Evolutionary conservation across 2,329 filamentous ascomycete species (phyloP).

Genomic region (Hypoxylon sp.): DNA sequence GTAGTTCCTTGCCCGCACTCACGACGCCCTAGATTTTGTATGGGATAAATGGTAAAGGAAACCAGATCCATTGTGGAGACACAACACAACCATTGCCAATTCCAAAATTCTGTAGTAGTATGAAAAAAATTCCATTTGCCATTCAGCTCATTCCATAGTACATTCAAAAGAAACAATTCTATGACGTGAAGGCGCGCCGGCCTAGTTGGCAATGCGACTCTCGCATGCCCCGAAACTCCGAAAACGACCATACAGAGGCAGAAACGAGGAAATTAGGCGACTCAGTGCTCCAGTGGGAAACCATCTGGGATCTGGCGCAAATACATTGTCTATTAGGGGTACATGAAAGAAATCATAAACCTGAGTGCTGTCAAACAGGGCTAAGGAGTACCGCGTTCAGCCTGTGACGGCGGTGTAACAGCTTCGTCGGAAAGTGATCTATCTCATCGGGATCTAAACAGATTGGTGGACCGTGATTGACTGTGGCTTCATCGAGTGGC

Average conservation of each 20-base stretch:
- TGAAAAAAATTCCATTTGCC: conserved; percentile 34
- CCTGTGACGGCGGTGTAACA: conserved; percentile 45
- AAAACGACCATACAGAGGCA: conserved; percentile 36
- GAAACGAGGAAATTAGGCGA: conserved; percentile 35
- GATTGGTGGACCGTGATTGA: conserved; percentile 45
- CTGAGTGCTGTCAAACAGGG: conserved; percentile 37
- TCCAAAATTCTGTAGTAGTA: conserved; percentile 23
- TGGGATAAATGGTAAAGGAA: conserved; percentile 34
- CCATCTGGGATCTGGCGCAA: conserved; percentile 13
- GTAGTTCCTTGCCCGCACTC: conserved; percentile 20
- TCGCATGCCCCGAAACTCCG: conserved; percentile 42
- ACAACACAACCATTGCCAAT: conserved; percentile 39
- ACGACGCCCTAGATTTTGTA: conserved; percentile 39
- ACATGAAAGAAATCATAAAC: conserved; percentile 42
- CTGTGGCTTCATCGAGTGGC: conserved; percentile 44
- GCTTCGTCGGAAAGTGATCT: conserved; percentile 46
- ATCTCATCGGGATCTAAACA: conserved; percentile 48
- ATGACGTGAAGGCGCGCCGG: conserved; percentile 35
- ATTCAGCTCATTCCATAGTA: conserved; percentile 31
- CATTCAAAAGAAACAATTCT: conserved; percentile 25
- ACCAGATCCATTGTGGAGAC: conserved; percentile 42
- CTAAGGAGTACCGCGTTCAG: conserved; percentile 36
- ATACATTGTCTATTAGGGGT: conserved; percentile 41
- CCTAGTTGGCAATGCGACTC: conserved; percentile 41
- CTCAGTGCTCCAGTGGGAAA: conserved; percentile 28